A percentile compares a stretch with the other conserved stretches of the same genome.
Conservation (phyloP, 768 basidiomycete genomes). For the Mycena vitilis region DNA sequence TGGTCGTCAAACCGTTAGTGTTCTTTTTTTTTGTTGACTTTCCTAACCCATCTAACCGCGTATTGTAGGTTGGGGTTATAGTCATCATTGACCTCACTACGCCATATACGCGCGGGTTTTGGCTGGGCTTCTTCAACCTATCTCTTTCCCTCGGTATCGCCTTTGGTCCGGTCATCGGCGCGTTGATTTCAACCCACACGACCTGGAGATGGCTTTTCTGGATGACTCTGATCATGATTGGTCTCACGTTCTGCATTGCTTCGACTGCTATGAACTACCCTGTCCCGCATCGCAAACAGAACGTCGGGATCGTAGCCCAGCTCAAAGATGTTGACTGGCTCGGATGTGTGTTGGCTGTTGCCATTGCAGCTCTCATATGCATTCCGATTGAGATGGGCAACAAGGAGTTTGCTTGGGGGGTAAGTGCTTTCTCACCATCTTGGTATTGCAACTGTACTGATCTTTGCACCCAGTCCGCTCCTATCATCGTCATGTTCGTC, state of each 20-base stretch:
- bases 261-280: conserved; percentile 3
- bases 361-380: not conserved
- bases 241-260: not conserved
- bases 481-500: conserved; percentile 2
- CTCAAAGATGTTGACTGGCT: conserved; percentile 2
- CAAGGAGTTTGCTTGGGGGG: not conserved
- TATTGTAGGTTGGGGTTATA: not conserved
- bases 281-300: conserved; percentile 3
- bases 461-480: not conserved
- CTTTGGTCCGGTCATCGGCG: conserved; percentile 2
- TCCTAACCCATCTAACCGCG: no score
- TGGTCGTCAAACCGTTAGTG: not conserved
- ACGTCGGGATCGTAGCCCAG: not conserved
- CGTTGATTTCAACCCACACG: not conserved
- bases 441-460: not conserved
- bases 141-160: conserved; percentile 4
- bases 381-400: conserved; percentile 1
- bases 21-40: no score
- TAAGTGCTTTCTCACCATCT: not conserved
- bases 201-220: conserved; percentile 1
- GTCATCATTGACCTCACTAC: conserved; percentile 4
- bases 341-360: not conserved
- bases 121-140: not conserved
- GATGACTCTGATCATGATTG: not conserved
- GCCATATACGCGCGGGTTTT: not conserved